These are phyloP conservation scores for Platanthera zijinensis DNA, from an alignment of 106 monocot genomes.

Conservation along the genomic window DNA sequence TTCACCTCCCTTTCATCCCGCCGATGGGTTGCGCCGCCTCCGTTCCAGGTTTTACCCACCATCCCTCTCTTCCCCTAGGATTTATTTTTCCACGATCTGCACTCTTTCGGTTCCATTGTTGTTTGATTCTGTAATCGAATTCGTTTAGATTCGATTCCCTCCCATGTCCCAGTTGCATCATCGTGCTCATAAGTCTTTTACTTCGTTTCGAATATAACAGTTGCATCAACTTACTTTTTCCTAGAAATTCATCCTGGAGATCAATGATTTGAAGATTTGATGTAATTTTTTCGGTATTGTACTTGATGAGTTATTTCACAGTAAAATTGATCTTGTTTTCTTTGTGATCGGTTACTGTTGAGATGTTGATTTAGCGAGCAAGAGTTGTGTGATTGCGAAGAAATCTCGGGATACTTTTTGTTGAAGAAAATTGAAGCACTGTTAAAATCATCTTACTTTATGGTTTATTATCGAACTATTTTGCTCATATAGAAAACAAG, in stretches of 20 bases:
- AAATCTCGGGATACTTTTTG: not conserved
- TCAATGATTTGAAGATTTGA: not conserved
- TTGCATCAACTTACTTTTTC: not conserved
- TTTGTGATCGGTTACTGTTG: not conserved
- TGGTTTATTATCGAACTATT: not conserved
- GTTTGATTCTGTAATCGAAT: not conserved
- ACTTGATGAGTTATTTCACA: not conserved
- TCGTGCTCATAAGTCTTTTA: not conserved
- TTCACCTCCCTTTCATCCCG: not conserved
- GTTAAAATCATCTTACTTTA: not conserved
- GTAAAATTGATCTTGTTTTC: not conserved
- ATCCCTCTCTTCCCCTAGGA: not conserved
- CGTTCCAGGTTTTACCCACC: not conserved
- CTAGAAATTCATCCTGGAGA: not conserved
- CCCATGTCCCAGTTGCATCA: not conserved
- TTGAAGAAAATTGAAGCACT: not conserved
- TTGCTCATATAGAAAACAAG: not conserved
- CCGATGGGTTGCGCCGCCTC: constrained; percentile 7
- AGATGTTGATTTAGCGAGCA: not conserved
- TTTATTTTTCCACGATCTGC: not conserved
- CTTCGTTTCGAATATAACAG: not conserved
- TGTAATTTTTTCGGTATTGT: not conserved
- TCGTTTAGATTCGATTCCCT: not conserved
- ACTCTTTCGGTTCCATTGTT: not conserved
- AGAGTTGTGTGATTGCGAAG: not conserved